phyloP scores from a whole-genome alignment of 805 yeast genomes.

The Candida dendrica region DNA sequence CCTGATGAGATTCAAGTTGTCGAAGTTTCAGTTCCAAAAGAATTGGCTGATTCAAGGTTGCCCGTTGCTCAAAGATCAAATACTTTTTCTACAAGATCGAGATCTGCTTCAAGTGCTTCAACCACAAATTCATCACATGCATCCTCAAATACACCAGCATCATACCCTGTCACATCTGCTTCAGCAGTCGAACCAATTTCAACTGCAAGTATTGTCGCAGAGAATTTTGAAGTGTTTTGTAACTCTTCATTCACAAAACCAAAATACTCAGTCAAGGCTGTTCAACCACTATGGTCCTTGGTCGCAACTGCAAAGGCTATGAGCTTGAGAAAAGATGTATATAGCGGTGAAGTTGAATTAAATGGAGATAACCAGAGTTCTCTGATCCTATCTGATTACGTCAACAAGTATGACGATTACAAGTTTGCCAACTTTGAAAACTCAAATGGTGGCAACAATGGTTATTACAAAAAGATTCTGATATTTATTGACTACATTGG shows the following conservation, averaged over 20 bases:
- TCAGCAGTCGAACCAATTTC: constrained; percentile 8
- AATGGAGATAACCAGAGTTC: constrained; percentile 12
- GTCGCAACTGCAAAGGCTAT: constrained; percentile 44
- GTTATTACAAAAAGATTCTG: constrained; percentile 28
- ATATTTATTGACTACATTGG: constrained; percentile 43
- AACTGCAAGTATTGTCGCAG: constrained; percentile 17
- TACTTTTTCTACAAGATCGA: not conserved
- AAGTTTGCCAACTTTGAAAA: constrained; percentile 22
- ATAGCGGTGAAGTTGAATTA: constrained; percentile 29
- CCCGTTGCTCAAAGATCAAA: not conserved
- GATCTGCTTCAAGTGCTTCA: not conserved
- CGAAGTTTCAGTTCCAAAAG: constrained; percentile 11
- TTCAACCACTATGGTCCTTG: constrained; percentile 50
- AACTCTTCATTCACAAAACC: constrained; percentile 12
- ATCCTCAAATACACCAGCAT: constrained; percentile 14
- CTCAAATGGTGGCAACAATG: constrained; percentile 28
- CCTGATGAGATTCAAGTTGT: constrained; percentile 6
- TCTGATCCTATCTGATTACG: constrained; percentile 16
- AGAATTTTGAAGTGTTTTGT: constrained; percentile 18
- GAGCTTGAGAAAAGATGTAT: constrained; percentile 36
- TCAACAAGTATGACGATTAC: constrained; percentile 19
- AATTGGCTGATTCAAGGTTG: not conserved
- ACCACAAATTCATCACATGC: not conserved
- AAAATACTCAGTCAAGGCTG: constrained; percentile 10
- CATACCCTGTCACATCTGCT: constrained; percentile 4